Evolutionary conservation across 176 grass and related monocot genomes (phyloP).

Genomic region (Bolboschoenus planiculmis): DNA sequence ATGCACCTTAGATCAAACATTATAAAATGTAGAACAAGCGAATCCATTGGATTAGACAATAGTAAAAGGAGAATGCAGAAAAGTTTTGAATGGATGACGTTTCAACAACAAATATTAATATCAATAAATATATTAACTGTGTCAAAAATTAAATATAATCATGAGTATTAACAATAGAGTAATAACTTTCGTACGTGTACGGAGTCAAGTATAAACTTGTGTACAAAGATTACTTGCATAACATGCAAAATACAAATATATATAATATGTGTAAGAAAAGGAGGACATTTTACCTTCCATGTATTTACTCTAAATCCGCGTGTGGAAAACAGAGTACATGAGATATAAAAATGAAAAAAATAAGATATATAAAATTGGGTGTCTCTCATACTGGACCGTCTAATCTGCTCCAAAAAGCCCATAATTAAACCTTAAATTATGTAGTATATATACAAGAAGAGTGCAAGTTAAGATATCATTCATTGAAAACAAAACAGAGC

Average conservation of each 20-base stretch:
- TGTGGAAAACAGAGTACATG: no score
- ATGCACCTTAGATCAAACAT: no score
- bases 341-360: neutral
- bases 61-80: no score
- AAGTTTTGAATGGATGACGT: neutral
- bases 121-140: no score
- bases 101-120: neutral
- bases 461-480: neutral
- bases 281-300: no score
- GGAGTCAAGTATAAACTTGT: neutral
- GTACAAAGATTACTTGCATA: no score
- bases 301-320: no score
- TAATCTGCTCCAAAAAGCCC: neutral
- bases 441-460: neutral
- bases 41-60: no score
- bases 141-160: neutral
- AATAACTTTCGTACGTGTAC: neutral
- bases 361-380: neutral
- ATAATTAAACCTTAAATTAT: neutral
- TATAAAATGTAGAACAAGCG: no score
- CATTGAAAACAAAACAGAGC: neutral
- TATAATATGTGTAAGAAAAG: no score
- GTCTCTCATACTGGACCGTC: neutral
- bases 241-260: no score
- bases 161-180: neutral